Evolutionary conservation across 1,284 basidiomycete genomes (phyloP), one percentile per base, ranked within the genome.

Genomic region (Pseudozyma hubeiensis): DNA sequence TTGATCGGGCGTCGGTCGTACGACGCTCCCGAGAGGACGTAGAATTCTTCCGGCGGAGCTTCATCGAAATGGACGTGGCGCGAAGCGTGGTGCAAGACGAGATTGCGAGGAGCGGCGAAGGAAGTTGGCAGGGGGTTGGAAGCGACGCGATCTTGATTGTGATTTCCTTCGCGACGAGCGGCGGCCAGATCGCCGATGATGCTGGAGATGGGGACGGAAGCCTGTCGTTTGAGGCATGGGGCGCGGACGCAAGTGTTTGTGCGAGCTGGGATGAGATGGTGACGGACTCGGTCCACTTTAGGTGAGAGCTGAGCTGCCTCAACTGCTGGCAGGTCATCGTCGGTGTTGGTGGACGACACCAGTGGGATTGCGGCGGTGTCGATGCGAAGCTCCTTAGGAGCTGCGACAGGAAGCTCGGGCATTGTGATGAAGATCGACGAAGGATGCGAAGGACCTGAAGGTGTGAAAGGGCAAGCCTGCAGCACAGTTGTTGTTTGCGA

Each of bases 1-100:
- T 80, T 73, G 64, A 80, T 80, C 31, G 77, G 74, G 39, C 64
- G 53, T 29, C 78, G 78, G 52, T 80, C 78, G 56, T 80, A 80
- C 30, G 64, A 63, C 11, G 58, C 60, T 46, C 77, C 62, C 7
- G 68, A 74, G 19, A 74, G 69, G 2, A 75, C 77, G 34, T 43
- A 66, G 43, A 75, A 78, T 40, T 70, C 58, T 40, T 78, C 70
- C 19, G 78, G 78, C 5, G 78, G 78, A 19, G 67, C 55, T 9
- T 68, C 69, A 47, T 68, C 64, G 19, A 80, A 80, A 49, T 75
- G 76, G 0, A 80, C 78, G 35, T 73, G 70, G 19, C 78, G 68
- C 45, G 51, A 47, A 35, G 51, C 30, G 33, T 45, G 30, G 8
- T 57, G 53, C 16, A 62, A 45, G 10, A 55, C 48, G 19, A 63